These are phyloP conservation scores for Epichloe glyceriae DNA, from an alignment of 2,329 filamentous ascomycete species.

Conservation along the genomic window DNA sequence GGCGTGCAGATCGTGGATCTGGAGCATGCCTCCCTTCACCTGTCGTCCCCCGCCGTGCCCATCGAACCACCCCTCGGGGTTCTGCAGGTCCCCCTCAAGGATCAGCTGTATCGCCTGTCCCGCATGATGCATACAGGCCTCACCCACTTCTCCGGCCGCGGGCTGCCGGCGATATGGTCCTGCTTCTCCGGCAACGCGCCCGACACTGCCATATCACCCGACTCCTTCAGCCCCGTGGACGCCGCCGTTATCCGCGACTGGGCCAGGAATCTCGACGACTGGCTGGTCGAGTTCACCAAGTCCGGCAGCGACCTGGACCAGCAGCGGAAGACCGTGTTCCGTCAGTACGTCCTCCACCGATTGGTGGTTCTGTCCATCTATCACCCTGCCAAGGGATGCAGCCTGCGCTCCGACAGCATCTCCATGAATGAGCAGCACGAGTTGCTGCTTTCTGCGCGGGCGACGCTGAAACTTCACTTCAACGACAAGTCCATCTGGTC, in stretches of 20 bases:
- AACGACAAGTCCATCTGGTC: conserved; percentile 29
- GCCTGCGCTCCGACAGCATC: conserved; percentile 22
- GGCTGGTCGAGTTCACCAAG: conserved; percentile 26
- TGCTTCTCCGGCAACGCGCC: conserved; percentile 19
- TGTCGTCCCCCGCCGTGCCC: conserved; percentile 28
- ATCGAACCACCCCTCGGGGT: conserved; percentile 24
- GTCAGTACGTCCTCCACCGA: conserved; percentile 29
- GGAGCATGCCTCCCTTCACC: conserved; percentile 28
- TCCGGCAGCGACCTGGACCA: conserved; percentile 18
- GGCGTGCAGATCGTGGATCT: conserved; percentile 29
- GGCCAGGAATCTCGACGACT: conserved; percentile 28
- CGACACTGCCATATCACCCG: conserved; percentile 10
- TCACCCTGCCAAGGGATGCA: conserved; percentile 26
- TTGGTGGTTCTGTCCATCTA: conserved; percentile 30
- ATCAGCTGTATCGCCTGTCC: conserved; percentile 28
- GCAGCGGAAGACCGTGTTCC: conserved; percentile 23
- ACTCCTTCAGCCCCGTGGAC: conserved; percentile 25
- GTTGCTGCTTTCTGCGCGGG: conserved; percentile 26
- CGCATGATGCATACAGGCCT: conserved; percentile 32
- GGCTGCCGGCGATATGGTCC: conserved; percentile 30
- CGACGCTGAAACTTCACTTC: conserved; percentile 25
- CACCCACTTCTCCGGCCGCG: conserved; percentile 27
- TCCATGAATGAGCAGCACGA: conserved; percentile 27
- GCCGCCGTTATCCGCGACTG: conserved; percentile 28
- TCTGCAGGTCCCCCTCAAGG: conserved; percentile 23